Conservation (phyloP, 306 rosid genomes). For the Cucumis cinereus region DNA sequence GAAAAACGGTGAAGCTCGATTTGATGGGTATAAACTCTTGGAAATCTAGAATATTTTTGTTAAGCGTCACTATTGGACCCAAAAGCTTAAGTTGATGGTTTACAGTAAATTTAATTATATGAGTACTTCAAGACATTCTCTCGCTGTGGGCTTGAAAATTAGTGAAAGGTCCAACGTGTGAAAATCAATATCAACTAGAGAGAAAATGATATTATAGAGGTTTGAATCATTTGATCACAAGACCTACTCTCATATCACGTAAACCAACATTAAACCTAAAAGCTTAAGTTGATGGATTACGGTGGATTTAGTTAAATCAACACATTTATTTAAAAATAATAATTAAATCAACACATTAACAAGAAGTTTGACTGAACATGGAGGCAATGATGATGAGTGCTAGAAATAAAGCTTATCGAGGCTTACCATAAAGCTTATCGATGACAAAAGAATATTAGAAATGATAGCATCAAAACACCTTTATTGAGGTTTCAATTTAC, state of each 20-base stretch:
- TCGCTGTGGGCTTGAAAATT: no score
- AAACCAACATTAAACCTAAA: not conserved
- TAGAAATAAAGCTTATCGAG: not conserved
- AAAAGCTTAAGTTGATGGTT: no score
- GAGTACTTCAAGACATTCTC: no score
- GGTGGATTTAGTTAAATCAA: not conserved
- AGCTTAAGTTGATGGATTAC: no score
- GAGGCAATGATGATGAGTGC: not conserved
- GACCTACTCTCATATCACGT: not conserved
- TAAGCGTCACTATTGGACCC: not conserved
- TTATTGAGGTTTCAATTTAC: not conserved
- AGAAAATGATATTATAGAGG: no score
- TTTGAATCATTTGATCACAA: no score
- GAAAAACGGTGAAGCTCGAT: not conserved
- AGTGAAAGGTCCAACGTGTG: no score
- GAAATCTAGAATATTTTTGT: not conserved
- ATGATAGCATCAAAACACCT: not conserved
- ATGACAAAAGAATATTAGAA: not conserved
- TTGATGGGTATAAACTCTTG: not conserved
- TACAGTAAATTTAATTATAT: no score
- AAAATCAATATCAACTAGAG: no score
- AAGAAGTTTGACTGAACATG: not conserved
- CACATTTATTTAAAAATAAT: no score
- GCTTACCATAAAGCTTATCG: not conserved
- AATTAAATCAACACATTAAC: not conserved